Conservation (phyloP, 2,329 filamentous ascomycete species). For the Neonectria hederae region DNA sequence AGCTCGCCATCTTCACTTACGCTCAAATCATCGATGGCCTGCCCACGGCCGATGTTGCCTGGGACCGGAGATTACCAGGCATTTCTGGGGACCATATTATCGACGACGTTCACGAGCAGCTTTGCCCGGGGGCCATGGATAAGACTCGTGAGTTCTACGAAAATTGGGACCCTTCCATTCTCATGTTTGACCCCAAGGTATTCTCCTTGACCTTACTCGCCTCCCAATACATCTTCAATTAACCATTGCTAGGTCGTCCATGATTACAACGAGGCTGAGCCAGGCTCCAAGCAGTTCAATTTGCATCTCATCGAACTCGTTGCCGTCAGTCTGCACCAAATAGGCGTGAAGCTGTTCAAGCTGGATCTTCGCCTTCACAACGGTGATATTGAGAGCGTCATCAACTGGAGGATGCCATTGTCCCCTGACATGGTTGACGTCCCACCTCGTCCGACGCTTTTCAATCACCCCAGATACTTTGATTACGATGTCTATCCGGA, state of each 20-base stretch:
- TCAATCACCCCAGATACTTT: background rate
- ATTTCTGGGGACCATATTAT: conserved; percentile 29
- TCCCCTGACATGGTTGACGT: background rate
- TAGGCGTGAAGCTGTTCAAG: background rate
- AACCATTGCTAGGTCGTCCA: background rate
- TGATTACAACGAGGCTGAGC: background rate
- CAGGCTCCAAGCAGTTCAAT: background rate
- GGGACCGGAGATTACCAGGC: conserved; percentile 19
- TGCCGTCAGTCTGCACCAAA: background rate
- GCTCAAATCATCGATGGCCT: conserved; percentile 33
- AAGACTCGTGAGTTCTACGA: background rate
- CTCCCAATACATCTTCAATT: background rate
- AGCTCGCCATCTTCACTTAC: conserved; percentile 22
- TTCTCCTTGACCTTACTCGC: background rate
- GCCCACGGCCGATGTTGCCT: conserved; percentile 19
- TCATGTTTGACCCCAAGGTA: conserved; percentile 27
- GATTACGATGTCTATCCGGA: background rate
- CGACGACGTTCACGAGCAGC: conserved; percentile 17
- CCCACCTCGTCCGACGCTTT: background rate
- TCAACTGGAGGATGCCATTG: background rate
- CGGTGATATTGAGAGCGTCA: background rate
- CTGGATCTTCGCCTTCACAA: background rate
- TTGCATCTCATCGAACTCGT: background rate
- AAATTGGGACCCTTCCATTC: conserved; percentile 5
- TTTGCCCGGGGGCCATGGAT: conserved; percentile 16